phyloP scores from a whole-genome alignment of 805 yeast genomes.

The Vanderwaltozyma tropicalis region DNA sequence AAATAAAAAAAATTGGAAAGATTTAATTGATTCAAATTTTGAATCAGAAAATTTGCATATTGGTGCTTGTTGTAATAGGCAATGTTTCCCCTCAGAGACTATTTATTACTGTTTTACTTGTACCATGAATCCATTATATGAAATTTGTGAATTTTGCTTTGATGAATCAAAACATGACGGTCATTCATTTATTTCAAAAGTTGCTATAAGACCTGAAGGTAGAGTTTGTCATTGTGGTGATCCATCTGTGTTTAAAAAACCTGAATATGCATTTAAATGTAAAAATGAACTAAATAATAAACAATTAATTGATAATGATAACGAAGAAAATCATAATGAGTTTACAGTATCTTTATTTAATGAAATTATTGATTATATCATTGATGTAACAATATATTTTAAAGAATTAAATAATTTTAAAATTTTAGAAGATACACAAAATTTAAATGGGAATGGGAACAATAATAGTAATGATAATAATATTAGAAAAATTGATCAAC shows the following conservation, averaged over 20 bases:
- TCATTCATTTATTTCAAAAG: conserved; percentile 34
- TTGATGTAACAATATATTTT: conserved; percentile 5
- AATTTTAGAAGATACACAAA: neutral
- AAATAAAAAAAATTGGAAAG: conserved; percentile 13
- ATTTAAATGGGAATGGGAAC: neutral
- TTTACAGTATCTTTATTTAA: conserved; percentile 7
- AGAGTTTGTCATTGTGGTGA: conserved; percentile 28
- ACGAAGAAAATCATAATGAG: conserved; percentile 2
- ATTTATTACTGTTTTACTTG: conserved; percentile 28
- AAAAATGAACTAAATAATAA: conserved; percentile 13
- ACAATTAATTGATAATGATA: neutral
- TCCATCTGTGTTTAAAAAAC: conserved; percentile 15
- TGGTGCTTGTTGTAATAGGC: conserved; percentile 20
- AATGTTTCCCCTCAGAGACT: conserved; percentile 21
- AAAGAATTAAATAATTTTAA: conserved; percentile 1
- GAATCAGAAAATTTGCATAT: conserved; percentile 9
- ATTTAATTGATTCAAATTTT: conserved; percentile 1
- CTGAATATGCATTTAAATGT: conserved; percentile 12
- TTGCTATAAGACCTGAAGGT: conserved; percentile 23
- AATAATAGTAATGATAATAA: neutral
- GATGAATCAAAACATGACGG: conserved; percentile 58
- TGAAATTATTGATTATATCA: conserved; percentile 18
- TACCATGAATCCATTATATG: conserved; percentile 24
- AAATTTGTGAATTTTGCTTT: conserved; percentile 64
- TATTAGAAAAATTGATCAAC: neutral